Evolutionary conservation across 2,329 filamentous ascomycete species (phyloP).

Genomic region (Fusarium sp.): DNA sequence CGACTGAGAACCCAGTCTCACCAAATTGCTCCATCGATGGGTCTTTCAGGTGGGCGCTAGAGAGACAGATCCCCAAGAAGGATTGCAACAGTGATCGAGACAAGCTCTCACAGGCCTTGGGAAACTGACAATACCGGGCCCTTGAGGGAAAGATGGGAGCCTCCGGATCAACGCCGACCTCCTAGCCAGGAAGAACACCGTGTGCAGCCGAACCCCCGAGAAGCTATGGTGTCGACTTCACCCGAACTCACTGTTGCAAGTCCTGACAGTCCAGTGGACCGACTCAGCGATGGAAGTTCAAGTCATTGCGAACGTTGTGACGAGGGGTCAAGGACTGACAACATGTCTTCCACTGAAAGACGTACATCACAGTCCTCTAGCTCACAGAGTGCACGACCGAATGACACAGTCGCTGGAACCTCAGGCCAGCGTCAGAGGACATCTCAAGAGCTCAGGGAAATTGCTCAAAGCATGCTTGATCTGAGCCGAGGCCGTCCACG

Average conservation of each 20-base stretch:
- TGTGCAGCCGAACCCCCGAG: too few species aligned
- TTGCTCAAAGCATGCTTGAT: neutral
- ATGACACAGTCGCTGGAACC: too few species aligned
- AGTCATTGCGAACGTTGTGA: fast-evolving
- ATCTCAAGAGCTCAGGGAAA: neutral
- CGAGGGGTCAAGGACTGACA: neutral
- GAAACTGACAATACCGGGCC: fast-evolving
- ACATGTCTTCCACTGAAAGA: neutral
- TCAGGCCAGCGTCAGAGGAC: fast-evolving
- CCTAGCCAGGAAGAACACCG: neutral
- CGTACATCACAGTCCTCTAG: neutral
- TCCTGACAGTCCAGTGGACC: neutral
- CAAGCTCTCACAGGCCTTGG: fast-evolving
- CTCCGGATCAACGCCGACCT: too few species aligned
- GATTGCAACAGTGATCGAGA: neutral
- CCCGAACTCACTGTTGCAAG: neutral
- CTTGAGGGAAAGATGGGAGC: neutral
- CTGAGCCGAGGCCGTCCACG: fast-evolving
- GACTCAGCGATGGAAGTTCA: neutral
- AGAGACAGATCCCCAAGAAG: neutral
- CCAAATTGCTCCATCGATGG: neutral
- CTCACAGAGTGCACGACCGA: neutral
- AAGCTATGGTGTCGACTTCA: neutral
- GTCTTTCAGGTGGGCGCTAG: neutral
- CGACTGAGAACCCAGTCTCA: fast-evolving